Percentiles rank a stretch among this genome's conserved stretches.
phyloP scores from a whole-genome alignment of 2,329 filamentous ascomycete genomes.

The Penicillium sp. region DNA sequence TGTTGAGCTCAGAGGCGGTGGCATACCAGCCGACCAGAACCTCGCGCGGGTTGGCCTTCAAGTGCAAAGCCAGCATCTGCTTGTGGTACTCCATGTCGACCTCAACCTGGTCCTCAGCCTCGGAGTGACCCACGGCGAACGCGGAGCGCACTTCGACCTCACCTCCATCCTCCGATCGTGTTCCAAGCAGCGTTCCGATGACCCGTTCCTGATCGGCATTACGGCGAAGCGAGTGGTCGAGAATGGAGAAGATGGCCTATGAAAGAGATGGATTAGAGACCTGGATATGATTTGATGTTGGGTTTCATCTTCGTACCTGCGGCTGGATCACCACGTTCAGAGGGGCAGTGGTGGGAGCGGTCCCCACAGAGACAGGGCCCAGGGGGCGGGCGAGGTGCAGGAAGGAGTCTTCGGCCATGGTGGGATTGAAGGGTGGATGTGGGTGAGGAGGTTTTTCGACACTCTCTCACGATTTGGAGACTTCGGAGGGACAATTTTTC shows the following conservation, averaged over 20 bases:
- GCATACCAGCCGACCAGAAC: conserved; percentile 98
- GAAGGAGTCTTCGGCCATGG: conserved; percentile 86
- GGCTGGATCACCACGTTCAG: conserved; percentile 93
- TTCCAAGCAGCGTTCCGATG: conserved; percentile 92
- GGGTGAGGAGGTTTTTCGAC: neutral
- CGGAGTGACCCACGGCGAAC: conserved; percentile 97
- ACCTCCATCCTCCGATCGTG: conserved; percentile 91
- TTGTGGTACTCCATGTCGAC: conserved; percentile 99
- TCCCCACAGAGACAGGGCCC: conserved; percentile 74
- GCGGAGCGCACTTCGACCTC: conserved; percentile 95
- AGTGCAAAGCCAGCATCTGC: conserved; percentile 93
- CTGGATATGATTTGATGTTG: neutral
- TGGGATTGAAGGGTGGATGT: conserved; percentile 47
- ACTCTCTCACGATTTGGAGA: conserved; percentile 4
- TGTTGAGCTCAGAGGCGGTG: conserved; percentile 94
- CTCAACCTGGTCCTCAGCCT: conserved; percentile 97
- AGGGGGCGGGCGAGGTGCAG: conserved; percentile 92
- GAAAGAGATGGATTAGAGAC: neutral
- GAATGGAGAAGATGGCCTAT: conserved; percentile 64
- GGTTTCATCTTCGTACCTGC: conserved; percentile 61
- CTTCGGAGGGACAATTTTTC: conserved; percentile 32
- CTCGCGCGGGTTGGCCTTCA: conserved; percentile 92
- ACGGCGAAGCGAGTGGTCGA: conserved; percentile 90
- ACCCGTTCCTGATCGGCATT: conserved; percentile 92
- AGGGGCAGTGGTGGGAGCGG: conserved; percentile 83